Evolutionary conservation across 2,329 filamentous ascomycete species (phyloP).

Genomic region (Aspergillus glaucus): DNA sequence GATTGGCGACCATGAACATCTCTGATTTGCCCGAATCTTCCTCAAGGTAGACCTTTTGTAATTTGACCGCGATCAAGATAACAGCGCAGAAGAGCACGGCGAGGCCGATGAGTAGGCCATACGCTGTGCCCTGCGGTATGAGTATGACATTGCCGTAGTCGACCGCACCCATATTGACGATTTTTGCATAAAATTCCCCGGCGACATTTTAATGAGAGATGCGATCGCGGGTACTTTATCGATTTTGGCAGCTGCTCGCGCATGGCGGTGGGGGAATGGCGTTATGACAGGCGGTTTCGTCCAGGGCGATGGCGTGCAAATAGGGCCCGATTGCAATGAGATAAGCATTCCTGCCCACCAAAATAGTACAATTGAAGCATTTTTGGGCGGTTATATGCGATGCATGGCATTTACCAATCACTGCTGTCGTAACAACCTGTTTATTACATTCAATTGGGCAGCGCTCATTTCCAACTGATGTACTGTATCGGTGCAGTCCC

Average conservation of each 20-base stretch:
- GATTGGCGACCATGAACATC: constrained; percentile 37
- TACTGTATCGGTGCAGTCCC: too few species aligned
- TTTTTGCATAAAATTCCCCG: background rate
- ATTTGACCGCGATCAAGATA: constrained; percentile 41
- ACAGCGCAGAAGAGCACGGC: constrained; percentile 44
- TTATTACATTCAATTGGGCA: too few species aligned
- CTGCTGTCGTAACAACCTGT: too few species aligned
- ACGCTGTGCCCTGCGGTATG: constrained; percentile 27
- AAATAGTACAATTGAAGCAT: too few species aligned
- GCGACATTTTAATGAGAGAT: background rate
- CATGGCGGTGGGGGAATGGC: background rate
- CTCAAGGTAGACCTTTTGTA: constrained; percentile 33
- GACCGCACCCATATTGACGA: background rate
- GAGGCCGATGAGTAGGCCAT: constrained; percentile 46
- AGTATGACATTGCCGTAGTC: constrained; percentile 6
- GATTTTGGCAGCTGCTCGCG: background rate
- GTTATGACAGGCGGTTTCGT: background rate
- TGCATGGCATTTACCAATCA: too few species aligned
- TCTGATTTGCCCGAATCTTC: constrained; percentile 36
- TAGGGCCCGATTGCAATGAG: background rate
- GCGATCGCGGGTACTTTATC: background rate
- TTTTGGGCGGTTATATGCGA: too few species aligned
- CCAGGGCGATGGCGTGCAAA: background rate
- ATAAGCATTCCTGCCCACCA: background rate
- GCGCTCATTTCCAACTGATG: too few species aligned